These are phyloP conservation scores for Hymenoscyphus infarciens DNA, from an alignment of 2,329 filamentous ascomycete genomes.

Conservation along the genomic window DNA sequence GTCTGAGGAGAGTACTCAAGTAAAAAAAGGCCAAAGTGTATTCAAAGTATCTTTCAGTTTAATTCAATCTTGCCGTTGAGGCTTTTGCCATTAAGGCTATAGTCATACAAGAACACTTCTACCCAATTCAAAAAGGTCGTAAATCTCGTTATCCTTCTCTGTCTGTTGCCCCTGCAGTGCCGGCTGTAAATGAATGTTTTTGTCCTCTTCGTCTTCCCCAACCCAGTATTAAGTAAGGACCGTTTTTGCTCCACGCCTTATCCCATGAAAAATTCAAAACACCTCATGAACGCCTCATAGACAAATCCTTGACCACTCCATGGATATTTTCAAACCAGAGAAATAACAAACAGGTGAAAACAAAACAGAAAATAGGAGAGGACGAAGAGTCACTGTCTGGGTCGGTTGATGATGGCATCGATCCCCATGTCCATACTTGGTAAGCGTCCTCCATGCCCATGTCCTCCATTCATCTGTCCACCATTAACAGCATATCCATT, in stretches of 20 bases:
- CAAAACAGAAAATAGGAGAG: not conserved
- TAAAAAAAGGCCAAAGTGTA: no score
- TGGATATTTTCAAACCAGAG: not conserved
- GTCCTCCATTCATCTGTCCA: conserved; percentile 12
- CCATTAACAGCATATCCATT: not conserved
- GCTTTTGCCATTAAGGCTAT: conserved; percentile 2
- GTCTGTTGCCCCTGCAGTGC: not conserved
- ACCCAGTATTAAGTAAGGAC: no score
- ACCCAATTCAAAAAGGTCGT: not conserved
- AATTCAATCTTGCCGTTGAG: conserved; percentile 6
- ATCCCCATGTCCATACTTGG: conserved; percentile 60
- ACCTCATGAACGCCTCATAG: not conserved
- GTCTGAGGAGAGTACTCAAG: no score
- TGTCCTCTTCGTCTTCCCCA: not conserved
- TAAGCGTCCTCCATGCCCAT: conserved; percentile 40
- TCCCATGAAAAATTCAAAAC: not conserved
- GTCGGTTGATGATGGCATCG: conserved; percentile 54
- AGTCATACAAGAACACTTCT: conserved; percentile 1
- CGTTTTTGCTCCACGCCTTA: no score
- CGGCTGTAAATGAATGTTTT: conserved; percentile 4
- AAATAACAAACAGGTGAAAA: not conserved
- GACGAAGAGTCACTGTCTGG: conserved; percentile 21
- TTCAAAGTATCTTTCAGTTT: not conserved
- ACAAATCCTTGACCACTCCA: not conserved
- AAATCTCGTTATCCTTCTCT: not conserved